These are phyloP conservation scores for Panaeolus papilionaceus DNA, from an alignment of 768 basidiomycete species.

Conservation along the genomic window DNA sequence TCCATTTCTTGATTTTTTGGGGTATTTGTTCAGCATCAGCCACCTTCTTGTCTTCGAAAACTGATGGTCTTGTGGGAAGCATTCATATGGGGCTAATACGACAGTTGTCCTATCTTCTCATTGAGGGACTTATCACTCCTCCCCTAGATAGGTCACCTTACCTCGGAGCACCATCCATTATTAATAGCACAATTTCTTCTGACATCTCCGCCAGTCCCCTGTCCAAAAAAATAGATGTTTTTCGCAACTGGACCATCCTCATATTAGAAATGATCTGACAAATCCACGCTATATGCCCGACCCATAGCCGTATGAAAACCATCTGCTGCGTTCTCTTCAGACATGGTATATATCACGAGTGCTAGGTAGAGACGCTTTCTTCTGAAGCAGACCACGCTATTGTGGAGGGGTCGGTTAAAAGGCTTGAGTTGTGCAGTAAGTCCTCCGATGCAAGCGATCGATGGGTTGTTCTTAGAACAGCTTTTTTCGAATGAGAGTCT, in stretches of 20 bases:
- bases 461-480: neutral
- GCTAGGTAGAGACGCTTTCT: too few relatives aligned
- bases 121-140: too few relatives aligned
- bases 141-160: neutral
- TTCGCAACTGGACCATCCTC: neutral
- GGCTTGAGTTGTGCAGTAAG: neutral
- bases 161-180: slow-evolving; percentile 1
- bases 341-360: neutral
- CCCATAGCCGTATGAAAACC: slow-evolving; percentile 1
- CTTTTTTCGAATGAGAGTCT: neutral
- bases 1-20: neutral
- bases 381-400: neutral
- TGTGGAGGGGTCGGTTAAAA: neutral
- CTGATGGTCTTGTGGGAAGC: neutral
- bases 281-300: neutral
- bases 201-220: neutral
- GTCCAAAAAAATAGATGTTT: slow-evolving; percentile 1
- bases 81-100: neutral
- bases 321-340: neutral
- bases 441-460: neutral
- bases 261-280: neutral
- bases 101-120: too few relatives aligned
- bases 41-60: neutral
- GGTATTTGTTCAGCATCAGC: neutral
- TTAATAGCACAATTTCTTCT: neutral